Conservation (phyloP, 495 filamentous ascomycete genomes). For the Penicillium crystallinum region DNA sequence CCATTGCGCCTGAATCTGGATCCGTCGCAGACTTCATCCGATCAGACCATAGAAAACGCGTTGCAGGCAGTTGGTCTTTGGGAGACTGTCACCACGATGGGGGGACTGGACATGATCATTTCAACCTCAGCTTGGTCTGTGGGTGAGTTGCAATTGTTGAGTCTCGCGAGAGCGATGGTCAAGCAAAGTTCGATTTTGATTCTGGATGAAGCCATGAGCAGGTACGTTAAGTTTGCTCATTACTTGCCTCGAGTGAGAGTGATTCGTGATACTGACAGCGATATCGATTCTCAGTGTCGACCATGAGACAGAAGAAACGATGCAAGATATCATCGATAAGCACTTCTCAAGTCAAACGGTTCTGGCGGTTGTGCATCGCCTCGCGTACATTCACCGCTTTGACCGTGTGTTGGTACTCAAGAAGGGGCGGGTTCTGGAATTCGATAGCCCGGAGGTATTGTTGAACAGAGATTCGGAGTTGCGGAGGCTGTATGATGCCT, state of each 20-base stretch:
- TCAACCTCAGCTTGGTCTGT: conserved; percentile 31
- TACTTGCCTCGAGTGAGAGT: no score
- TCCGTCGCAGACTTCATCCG: conserved; percentile 21
- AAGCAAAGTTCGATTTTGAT: neutral
- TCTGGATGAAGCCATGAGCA: neutral
- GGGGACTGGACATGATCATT: conserved; percentile 36
- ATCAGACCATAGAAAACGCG: conserved; percentile 24
- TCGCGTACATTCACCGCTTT: no score
- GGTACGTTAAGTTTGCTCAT: no score
- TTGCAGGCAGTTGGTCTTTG: conserved; percentile 32
- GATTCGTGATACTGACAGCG: no score
- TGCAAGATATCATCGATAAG: no score
- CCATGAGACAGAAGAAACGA: no score
- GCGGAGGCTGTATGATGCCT: neutral
- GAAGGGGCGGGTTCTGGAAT: no score
- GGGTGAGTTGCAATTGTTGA: neutral
- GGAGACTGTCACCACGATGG: conserved; percentile 30
- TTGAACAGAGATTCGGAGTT: neutral
- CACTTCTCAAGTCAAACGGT: no score
- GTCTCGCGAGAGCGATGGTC: neutral
- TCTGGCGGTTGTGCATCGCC: no score
- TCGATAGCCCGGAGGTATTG: no score
- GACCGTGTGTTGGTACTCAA: no score
- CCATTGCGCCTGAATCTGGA: conserved; percentile 45
- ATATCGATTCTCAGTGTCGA: no score